Percentiles rank a stretch among this genome's conserved stretches.
phyloP scores from a whole-genome alignment of 2,329 filamentous ascomycete genomes.

The Chrysoporthe austroafricana region DNA sequence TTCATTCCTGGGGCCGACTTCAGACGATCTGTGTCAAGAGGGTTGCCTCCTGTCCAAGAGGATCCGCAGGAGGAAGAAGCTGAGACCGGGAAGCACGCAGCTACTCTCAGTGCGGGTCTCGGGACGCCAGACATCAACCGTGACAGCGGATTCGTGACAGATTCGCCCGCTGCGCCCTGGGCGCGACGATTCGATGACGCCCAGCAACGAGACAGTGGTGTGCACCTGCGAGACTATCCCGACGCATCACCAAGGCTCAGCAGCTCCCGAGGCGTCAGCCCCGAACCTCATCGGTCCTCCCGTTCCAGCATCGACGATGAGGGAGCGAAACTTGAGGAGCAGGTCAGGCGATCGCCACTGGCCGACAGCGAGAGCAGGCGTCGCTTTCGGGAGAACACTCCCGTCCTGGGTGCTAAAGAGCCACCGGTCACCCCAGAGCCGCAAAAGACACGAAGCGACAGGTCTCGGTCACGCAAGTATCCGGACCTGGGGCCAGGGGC shows the following conservation, averaged over 20 bases:
- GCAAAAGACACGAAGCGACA: constrained; percentile 42
- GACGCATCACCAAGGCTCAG: constrained; percentile 37
- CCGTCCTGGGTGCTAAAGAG: constrained; percentile 42
- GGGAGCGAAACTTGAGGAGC: constrained; percentile 9
- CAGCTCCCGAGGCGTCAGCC: constrained; percentile 29
- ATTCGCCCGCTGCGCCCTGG: constrained; percentile 46
- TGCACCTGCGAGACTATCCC: constrained; percentile 56
- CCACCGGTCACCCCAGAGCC: constrained; percentile 50
- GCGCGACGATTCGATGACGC: constrained; percentile 41
- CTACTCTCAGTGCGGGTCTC: constrained; percentile 28
- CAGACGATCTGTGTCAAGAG: constrained; percentile 47
- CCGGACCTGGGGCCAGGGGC: constrained; percentile 38
- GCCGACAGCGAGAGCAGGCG: constrained; percentile 16
- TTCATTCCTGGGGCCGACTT: constrained; percentile 41
- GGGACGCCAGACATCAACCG: constrained; percentile 45
- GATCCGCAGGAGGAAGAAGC: constrained; percentile 53
- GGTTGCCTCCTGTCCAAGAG: constrained; percentile 57
- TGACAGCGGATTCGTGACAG: constrained; percentile 54
- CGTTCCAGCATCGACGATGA: constrained; percentile 26
- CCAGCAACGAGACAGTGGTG: constrained; percentile 57
- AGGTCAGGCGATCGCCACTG: constrained; percentile 17
- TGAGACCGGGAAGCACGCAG: constrained; percentile 34
- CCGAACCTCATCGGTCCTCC: constrained; percentile 25
- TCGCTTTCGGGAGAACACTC: constrained; percentile 36
- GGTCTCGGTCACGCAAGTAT: constrained; percentile 34